phyloP scores from a whole-genome alignment of 2,329 filamentous ascomycete species.

The Pezicula neosporulosa region DNA sequence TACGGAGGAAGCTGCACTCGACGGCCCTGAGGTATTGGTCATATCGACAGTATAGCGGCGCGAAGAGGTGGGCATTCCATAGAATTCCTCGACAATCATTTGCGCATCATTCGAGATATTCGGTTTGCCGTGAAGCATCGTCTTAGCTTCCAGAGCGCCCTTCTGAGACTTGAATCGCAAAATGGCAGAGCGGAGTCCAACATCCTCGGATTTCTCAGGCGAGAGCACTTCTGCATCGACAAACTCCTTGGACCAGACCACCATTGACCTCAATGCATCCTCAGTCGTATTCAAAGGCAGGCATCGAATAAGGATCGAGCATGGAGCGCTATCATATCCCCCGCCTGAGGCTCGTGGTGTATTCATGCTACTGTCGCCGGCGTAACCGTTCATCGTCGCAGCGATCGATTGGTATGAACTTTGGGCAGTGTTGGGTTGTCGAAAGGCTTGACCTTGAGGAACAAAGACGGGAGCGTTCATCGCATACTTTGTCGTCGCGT shows the following conservation, averaged over 20 bases:
- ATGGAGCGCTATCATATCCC: slow-evolving; percentile 26
- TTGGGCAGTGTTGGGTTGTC: slow-evolving; percentile 24
- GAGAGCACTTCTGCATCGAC: slow-evolving; percentile 48
- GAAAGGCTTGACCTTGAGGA: slow-evolving; percentile 26
- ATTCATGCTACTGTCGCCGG: slow-evolving; percentile 19
- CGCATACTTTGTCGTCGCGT: slow-evolving; percentile 26
- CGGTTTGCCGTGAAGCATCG: slow-evolving; percentile 52
- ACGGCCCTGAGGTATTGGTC: slow-evolving; percentile 37
- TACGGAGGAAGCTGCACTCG: slow-evolving; percentile 31
- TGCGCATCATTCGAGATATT: slow-evolving; percentile 47
- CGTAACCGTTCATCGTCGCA: slow-evolving; percentile 26
- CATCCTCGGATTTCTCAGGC: slow-evolving; percentile 45
- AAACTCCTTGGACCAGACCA: slow-evolving; percentile 55
- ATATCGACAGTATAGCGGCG: slow-evolving; percentile 52
- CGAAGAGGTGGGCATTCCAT: slow-evolving; percentile 27
- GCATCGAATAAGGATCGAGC: slow-evolving; percentile 48
- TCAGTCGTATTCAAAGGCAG: slow-evolving; percentile 52
- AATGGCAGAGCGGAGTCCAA: slow-evolving; percentile 47
- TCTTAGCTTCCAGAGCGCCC: slow-evolving; percentile 55
- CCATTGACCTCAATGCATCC: slow-evolving; percentile 52
- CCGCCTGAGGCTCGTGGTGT: slow-evolving; percentile 14
- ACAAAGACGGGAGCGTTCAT: slow-evolving; percentile 29
- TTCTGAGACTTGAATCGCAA: slow-evolving; percentile 48
- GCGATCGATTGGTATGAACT: slow-evolving; percentile 26
- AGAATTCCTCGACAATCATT: slow-evolving; percentile 56